These are phyloP conservation scores for Wickerhamomyces bovis DNA, from an alignment of 805 yeast genomes.

Conservation along the genomic window DNA sequence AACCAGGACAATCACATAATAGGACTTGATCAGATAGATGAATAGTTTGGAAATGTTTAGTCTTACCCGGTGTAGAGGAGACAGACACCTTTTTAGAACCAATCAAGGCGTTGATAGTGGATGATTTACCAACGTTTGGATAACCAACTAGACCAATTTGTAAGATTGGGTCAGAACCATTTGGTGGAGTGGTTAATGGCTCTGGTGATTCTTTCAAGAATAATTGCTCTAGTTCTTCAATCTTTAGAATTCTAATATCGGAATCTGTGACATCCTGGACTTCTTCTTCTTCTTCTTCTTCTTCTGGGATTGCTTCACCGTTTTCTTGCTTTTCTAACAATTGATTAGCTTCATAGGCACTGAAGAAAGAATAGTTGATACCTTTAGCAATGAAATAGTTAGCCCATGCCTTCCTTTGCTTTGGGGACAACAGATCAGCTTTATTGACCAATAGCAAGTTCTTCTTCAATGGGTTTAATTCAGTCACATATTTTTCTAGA, in stretches of 20 bases:
- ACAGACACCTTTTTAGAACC: conserved; percentile 98
- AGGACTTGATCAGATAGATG: conserved; percentile 74
- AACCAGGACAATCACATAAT: conserved; percentile 98
- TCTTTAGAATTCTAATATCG: conserved; percentile 64
- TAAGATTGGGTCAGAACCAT: conserved; percentile 55
- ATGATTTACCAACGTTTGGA: conserved; percentile 94
- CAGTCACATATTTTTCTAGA: conserved; percentile 76
- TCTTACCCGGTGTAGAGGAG: conserved; percentile 97
- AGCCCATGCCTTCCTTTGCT: conserved; percentile 86
- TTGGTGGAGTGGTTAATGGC: conserved; percentile 46
- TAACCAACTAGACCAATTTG: conserved; percentile 97
- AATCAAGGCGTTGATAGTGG: conserved; percentile 94
- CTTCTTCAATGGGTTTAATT: conserved; percentile 65
- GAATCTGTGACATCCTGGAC: conserved; percentile 28
- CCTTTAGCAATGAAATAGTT: conserved; percentile 59
- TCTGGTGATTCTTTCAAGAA: conserved; percentile 77
- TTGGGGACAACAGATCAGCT: conserved; percentile 76
- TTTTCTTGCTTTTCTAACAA: conserved; percentile 56
- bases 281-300: conserved; percentile 14
- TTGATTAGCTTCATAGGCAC: conserved; percentile 82
- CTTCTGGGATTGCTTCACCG: conserved; percentile 22
- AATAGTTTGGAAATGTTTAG: conserved; percentile 97
- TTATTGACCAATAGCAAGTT: conserved; percentile 86
- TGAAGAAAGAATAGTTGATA: conserved; percentile 87
- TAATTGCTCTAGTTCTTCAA: conserved; percentile 78